Base-by-base conservation (phyloP, 495 filamentous ascomycete genomes). In the Xylaria palmicola region DNA sequence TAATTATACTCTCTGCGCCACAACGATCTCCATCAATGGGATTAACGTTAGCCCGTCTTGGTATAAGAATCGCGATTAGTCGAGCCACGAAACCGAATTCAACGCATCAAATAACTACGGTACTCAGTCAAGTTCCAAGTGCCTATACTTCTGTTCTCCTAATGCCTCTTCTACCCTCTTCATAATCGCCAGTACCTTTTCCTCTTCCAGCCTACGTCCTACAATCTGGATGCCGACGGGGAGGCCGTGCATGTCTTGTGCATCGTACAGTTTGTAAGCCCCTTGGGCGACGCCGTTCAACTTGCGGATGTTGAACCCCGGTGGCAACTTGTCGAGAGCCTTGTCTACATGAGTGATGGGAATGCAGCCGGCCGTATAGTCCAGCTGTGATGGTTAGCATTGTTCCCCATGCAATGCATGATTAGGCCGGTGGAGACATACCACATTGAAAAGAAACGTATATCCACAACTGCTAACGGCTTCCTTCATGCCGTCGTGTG, bases 401-500 rank as follows among this genome's bases (percentile, higher is more conserved):
- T 22, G 27, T 7, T 4, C 44, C 29, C 17, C 4, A 32, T 8
- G 15, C 19, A 39, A 20, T 19, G n/a, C n/a, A 60, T 36, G 4
- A 29, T 50, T 62, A 17, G 0, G 15, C 22, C 15, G 20, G 36
- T 15, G 27, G 41, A 50, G 8, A 68, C 80, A 71, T 74, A 87
- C 87, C 63, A 97, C 58, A 67, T 97, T 98, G 80, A 93, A 98
- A 56, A 98, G 76, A 70, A 98, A 97, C 0, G 93, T 97, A 72
- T 98, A 98, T 3, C 92, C 93, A 67, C 94, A 98, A 40, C 86
- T 90, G 56, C 87, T 88, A 40, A 97, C 90, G 0, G 90, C 91
- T 60, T 91, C 84, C 62, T 85, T 85, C 91, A 96, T 97, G 5
- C 86, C 93, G 43, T 87, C 84, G 70, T 93, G 91, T 1, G 92